These are phyloP conservation scores for Aspergillus sp. DNA, from an alignment of 2,329 filamentous ascomycete species.

Conservation along the genomic window DNA sequence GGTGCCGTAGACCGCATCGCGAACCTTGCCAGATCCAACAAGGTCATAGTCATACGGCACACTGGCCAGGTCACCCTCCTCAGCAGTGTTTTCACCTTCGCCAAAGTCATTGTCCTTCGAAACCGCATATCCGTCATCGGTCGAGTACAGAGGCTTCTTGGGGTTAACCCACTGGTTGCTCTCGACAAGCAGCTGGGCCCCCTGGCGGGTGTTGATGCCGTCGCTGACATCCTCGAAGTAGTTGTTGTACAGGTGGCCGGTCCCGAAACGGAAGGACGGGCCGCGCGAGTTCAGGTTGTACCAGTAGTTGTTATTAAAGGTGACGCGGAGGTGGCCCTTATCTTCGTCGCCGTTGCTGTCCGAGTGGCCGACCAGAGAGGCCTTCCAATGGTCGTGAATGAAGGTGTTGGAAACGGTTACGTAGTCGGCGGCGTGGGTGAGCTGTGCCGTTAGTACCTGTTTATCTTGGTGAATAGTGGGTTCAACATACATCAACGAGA, in stretches of 20 bases:
- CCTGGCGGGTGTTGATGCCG: conserved; percentile 52
- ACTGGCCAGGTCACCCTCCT: conserved; percentile 44
- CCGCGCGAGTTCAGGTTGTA: conserved; percentile 57
- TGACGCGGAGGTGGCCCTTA: conserved; percentile 56
- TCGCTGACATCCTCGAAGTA: conserved; percentile 42
- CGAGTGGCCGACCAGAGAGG: conserved; percentile 53
- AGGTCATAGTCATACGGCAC: conserved; percentile 51
- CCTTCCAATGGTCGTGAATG: conserved; percentile 57
- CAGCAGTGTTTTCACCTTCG: conserved; percentile 43
- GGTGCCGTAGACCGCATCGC: conserved; percentile 35
- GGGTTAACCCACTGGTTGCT: conserved; percentile 46
- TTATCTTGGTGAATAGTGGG: neutral
- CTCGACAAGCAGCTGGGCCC: conserved; percentile 54
- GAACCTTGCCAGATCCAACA: conserved; percentile 45
- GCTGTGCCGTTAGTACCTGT: conserved; percentile 8
- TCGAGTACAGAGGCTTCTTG: conserved; percentile 42
- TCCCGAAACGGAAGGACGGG: conserved; percentile 61
- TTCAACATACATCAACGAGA: conserved; percentile 46
- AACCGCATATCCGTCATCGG: conserved; percentile 40
- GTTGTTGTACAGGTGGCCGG: conserved; percentile 55
- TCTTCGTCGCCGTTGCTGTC: conserved; percentile 55
- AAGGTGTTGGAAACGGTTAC: conserved; percentile 46
- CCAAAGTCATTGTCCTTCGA: conserved; percentile 44
- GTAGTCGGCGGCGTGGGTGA: conserved; percentile 58
- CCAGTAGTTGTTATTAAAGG: conserved; percentile 62